Evolutionary conservation across 768 basidiomycete genomes (phyloP), one percentile per base, ranked within the genome.

Genomic region (Macrolepiota dolichaula): DNA sequence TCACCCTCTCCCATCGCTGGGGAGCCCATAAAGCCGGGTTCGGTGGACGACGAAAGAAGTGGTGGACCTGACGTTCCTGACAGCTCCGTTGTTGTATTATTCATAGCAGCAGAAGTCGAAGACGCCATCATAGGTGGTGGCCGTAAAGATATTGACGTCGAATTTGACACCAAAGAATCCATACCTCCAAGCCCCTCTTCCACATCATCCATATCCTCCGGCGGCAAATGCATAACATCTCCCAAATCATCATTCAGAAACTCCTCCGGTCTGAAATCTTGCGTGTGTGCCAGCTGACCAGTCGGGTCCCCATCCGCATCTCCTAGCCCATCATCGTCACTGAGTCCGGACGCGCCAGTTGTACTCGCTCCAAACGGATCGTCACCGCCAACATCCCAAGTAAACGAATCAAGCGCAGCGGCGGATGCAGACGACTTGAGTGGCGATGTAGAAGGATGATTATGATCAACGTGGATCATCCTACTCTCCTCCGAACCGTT

Each of bases 1-100:
- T 85, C 81, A 42, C 76, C 70, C 6, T 75, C 70, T 24, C 70
- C 66, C 59, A 59, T 68, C 24, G 69, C 50, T 35, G 66, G 60
- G 29, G 65, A 64, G 36, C 40, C 59, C 19, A 60, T 25, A 44
- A 46, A 53, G 10, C 51, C 51, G 25, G 42, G 6, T 27, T 53
- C 51, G 12, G 64, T 54, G 11, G 70, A 66, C 40, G 68, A 61
- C 73, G 74, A 66, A 74, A 62, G 63, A 66, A 61, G 65, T 40
- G 71, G 62, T 65, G 67, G 62, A 24, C 57, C 63, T 62, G 62
- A 38, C 25, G 38, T n/a, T 22, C 15, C 22, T 2, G 29, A 47
- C 15, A 12, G 5, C 3, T 55, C 46, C 24, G 32, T 42, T 22
- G 57, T 13, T 2, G 22, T 11, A 40, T 19, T 22, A 38, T 50